Base-by-base conservation (phyloP, 768 basidiomycete species). In the Leccinum rimulosum region DNA sequence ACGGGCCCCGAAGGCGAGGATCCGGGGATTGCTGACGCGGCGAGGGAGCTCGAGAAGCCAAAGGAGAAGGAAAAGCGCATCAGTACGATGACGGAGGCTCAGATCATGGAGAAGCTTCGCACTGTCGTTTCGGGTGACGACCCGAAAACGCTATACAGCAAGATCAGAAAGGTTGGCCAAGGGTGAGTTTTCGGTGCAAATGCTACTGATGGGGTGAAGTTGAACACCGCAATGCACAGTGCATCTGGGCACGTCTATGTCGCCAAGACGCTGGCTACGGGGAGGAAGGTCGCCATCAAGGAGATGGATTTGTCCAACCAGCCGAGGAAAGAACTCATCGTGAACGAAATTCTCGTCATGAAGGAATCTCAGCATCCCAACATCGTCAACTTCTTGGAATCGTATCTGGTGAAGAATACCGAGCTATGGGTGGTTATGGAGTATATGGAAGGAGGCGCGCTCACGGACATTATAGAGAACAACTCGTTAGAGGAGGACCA, bases 381-480 rank as follows among this genome's bases (percentile, higher is more conserved):
- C 68, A 95, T 98, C 58, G 95, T 98, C 79, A 96, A 96, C 75
- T 98, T 93, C 76, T 75, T 96, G 45, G 91, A 96, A 6, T 85
- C 91, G 25, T 97, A 95, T 74, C 83, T 98, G 48, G 85, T 97
- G 55, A 90, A 89, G 75, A 88, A 80, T 71, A 88, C 82, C 54
- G 94, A 96, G 70, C 83, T 97, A 25, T 98, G 95, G 95, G 94
- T 97, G 48, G 94, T 96, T 59, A 98, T 96, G 95, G 95, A 98
- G 76, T 96, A 92, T 70, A 98, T 98, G 95, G 95, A 98, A 74
- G 95, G 95, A 54, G 95, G 97, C 43, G 95, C 96, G 17, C 78
- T 99, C 68, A 98, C 95, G 27, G 96, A 98, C 75, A 89, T 99
- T 48, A 98, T 99, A 67, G 96, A 98, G 78, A 94, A 95, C 66